Base-by-base conservation (phyloP, 345 rosid species). In the Populus ilicifolia region DNA sequence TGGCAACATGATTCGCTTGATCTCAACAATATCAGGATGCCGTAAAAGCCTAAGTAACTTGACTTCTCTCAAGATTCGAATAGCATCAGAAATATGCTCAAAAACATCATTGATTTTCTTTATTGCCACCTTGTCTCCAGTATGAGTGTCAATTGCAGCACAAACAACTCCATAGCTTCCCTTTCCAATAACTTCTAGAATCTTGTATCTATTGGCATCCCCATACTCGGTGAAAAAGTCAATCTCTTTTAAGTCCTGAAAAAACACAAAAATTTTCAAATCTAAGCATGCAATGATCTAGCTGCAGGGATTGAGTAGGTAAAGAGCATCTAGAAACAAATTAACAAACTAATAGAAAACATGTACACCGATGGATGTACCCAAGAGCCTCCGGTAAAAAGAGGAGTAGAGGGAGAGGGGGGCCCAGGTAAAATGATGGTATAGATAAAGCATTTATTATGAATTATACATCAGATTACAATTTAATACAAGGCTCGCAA, bases 101-200 rank as follows among this genome's bases (percentile, higher is more conserved):
- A 96, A 94, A 21, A 94, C 91, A 85, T 90, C 91, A 69, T 89
- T 89, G 73, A 96, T 96, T 88, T 96, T 96, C 85, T 96, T 94
- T 20, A 96, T 94, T 1, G 98, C 98, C 6, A 96, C 97, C 79
- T 88, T 96, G 74, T 96, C 97, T 65, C 98, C 94, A 0, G 97
- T 92, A 43, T 91, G 99, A 0, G 97, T 92, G 86, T 96, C 99
- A 76, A 90, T 85, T 17, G 97, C 99, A 23, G 98, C 97, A 84
- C 99, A 96, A 73, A 96, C 99, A 78, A 94, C 97, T 73, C 98
- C 99, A 76, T 96, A 96, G 90, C 99, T 94, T 80, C 98, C 99
- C 84, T 92, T 96, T 21, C 97, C 97, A 67, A 96, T 88, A 30
- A 96, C 94, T 86, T 94, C 97, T 70, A 96, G 85, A 80, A 94